These are phyloP conservation scores for Clarireedia monteithiana DNA, from an alignment of 2,329 filamentous ascomycete species.

Conservation along the genomic window DNA sequence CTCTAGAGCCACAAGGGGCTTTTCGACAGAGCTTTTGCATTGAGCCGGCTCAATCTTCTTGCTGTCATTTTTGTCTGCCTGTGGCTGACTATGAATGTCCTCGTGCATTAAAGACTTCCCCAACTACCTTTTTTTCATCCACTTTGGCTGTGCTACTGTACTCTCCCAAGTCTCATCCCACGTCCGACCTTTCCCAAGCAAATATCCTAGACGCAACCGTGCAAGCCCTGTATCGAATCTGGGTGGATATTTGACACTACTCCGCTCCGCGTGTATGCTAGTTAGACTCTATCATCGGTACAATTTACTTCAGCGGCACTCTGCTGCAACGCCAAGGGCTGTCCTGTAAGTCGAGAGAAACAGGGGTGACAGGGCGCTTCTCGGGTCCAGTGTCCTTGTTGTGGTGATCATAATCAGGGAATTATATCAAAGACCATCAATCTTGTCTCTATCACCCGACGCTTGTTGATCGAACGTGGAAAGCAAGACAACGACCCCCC, in stretches of 20 bases:
- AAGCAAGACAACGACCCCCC: constrained; percentile 22
- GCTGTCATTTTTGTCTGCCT: constrained; percentile 15
- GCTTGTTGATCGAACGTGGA: constrained; percentile 27
- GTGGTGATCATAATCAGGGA: constrained; percentile 25
- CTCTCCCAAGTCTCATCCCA: constrained; percentile 8
- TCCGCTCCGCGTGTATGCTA: constrained; percentile 17
- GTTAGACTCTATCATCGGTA: constrained; percentile 11
- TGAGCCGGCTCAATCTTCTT: constrained; percentile 20
- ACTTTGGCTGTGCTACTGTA: constrained; percentile 9
- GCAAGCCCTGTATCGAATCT: constrained; percentile 18
- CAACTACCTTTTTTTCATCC: constrained; percentile 9
- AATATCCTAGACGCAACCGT: constrained; percentile 15
- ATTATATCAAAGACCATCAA: constrained; percentile 23
- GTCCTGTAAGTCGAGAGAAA: constrained; percentile 18
- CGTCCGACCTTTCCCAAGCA: constrained; percentile 10
- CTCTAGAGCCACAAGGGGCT: constrained; percentile 16
- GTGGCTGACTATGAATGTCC: constrained; percentile 17
- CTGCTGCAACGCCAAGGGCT: constrained; percentile 17
- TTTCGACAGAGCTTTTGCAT: constrained; percentile 18
- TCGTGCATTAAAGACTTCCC: constrained; percentile 14
- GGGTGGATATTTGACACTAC: constrained; percentile 13
- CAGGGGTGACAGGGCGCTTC: constrained; percentile 22
- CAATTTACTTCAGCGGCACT: constrained; percentile 22
- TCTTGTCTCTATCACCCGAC: constrained; percentile 27
- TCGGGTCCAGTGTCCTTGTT: constrained; percentile 26